These are phyloP conservation scores for Nakataea oryzae DNA, from an alignment of 2,329 filamentous ascomycete genomes.

Conservation along the genomic window DNA sequence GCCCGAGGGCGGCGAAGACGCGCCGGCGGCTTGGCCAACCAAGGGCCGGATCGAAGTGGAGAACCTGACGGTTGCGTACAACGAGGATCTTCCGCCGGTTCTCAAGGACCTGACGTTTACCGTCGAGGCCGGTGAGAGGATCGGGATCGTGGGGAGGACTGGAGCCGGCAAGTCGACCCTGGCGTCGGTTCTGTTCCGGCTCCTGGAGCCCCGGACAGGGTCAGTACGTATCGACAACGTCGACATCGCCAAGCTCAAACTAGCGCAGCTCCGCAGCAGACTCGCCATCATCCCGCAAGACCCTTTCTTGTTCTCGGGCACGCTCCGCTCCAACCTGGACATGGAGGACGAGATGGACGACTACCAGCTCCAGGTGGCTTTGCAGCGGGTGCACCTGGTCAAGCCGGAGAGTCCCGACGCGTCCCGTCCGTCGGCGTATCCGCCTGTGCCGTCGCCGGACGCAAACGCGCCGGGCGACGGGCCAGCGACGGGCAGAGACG, in stretches of 20 bases:
- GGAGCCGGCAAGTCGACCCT: slow-evolving; percentile 57
- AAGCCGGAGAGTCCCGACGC: slow-evolving; percentile 27
- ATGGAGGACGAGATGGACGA: slow-evolving; percentile 51
- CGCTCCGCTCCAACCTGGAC: slow-evolving; percentile 52
- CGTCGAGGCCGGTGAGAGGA: slow-evolving; percentile 42
- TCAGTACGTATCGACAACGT: slow-evolving; percentile 33
- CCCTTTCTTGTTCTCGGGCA: slow-evolving; percentile 55
- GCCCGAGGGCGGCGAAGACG: slow-evolving; percentile 20
- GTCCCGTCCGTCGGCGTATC: slow-evolving; percentile 16
- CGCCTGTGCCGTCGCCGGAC: not conserved
- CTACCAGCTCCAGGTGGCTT: slow-evolving; percentile 46
- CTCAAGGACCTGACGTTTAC: slow-evolving; percentile 25
- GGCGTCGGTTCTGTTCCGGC: slow-evolving; percentile 53
- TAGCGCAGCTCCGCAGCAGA: slow-evolving; percentile 49
- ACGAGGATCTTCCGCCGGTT: slow-evolving; percentile 22
- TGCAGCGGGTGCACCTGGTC: slow-evolving; percentile 51
- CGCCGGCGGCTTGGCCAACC: slow-evolving; percentile 29
- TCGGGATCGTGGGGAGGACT: slow-evolving; percentile 55
- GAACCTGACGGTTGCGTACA: slow-evolving; percentile 25
- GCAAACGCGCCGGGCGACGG: not conserved
- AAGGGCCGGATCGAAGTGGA: slow-evolving; percentile 26
- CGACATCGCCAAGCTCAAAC: slow-evolving; percentile 46
- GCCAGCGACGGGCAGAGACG: not conserved
- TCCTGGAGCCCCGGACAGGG: slow-evolving; percentile 33
- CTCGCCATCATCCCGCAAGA: slow-evolving; percentile 59